Percentiles rank a stretch among this genome's conserved stretches.
phyloP scores from a whole-genome alignment of 2,329 filamentous ascomycete species.

The Alternaria ethzedia region DNA sequence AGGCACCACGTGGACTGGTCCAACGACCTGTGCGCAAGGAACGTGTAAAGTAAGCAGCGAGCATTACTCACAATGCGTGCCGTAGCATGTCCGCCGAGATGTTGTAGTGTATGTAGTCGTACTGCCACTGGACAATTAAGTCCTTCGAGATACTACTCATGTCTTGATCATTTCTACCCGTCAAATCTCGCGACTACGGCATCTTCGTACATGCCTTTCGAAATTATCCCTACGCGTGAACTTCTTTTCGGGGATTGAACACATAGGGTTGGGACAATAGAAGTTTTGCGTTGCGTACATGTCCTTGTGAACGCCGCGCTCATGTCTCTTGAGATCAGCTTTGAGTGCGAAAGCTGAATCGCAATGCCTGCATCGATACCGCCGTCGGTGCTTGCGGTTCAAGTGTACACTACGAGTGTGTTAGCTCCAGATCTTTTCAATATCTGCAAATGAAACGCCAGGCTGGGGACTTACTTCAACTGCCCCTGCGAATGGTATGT shows the following conservation, averaged over 20 bases:
- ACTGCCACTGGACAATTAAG: background rate
- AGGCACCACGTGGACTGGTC: conserved; percentile 26
- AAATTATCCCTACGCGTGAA: conserved; percentile 20
- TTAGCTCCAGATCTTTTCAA: background rate
- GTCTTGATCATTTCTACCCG: background rate
- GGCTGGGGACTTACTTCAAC: conserved; percentile 12
- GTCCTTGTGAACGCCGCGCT: conserved; percentile 15
- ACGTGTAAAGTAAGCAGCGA: conserved; percentile 36
- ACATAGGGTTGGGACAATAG: conserved; percentile 12
- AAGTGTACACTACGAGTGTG: conserved; percentile 12
- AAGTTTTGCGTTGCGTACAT: conserved; percentile 4
- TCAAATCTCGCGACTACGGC: background rate
- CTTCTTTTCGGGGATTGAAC: conserved; percentile 10
- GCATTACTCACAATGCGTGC: conserved; percentile 35
- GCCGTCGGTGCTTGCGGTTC: conserved; percentile 21
- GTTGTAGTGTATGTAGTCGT: background rate
- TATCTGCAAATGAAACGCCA: background rate
- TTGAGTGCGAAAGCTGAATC: conserved; percentile 11
- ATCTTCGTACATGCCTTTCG: conserved; percentile 17
- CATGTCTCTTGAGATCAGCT: conserved; percentile 20
- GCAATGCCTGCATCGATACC: conserved; percentile 15
- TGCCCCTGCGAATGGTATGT: conserved; percentile 8
- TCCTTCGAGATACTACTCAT: background rate
- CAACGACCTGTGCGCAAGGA: conserved; percentile 33
- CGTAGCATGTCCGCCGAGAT: background rate